phyloP scores from a whole-genome alignment of 192 early-diverging fungal genomes.

The Podila horticola region DNA sequence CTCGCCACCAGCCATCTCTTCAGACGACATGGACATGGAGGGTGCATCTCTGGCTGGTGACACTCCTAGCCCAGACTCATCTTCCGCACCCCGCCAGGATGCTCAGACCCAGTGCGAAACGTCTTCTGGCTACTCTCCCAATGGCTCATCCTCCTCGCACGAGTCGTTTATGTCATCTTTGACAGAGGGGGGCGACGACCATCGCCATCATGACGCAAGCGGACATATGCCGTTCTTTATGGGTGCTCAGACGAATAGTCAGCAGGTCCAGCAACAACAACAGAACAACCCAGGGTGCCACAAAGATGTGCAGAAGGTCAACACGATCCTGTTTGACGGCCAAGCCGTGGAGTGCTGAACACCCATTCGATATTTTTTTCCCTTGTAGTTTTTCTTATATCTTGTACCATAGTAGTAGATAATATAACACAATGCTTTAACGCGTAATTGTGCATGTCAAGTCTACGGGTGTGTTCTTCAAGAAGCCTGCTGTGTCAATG shows the following conservation, averaged over 20 bases:
- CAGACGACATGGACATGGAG: conserved; percentile 52
- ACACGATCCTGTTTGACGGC: conserved; percentile 22
- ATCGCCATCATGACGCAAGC: not conserved
- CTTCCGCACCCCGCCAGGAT: not conserved
- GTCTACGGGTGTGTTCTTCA: too few species aligned
- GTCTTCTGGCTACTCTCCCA: not conserved
- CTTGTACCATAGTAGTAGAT: too few species aligned
- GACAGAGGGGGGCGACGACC: not conserved
- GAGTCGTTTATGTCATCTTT: not conserved
- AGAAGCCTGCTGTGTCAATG: too few species aligned
- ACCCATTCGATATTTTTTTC: too few species aligned
- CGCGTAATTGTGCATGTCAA: too few species aligned
- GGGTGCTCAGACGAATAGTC: conserved; percentile 1
- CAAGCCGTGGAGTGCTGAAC: conserved; percentile 27
- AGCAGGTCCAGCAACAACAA: conserved; percentile 1
- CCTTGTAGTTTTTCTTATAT: too few species aligned
- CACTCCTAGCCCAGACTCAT: conserved; percentile 10
- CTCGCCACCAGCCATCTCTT: conserved; percentile 44
- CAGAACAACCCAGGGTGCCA: not conserved
- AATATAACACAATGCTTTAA: too few species aligned
- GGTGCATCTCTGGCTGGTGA: conserved; percentile 21
- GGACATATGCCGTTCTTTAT: conserved; percentile 13
- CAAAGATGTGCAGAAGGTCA: conserved; percentile 24
- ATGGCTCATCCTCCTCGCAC: not conserved
- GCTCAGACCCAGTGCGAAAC: not conserved